Evolutionary conservation across 139 green algal species (phyloP).

Genomic region (Haematococcus lacustris): DNA sequence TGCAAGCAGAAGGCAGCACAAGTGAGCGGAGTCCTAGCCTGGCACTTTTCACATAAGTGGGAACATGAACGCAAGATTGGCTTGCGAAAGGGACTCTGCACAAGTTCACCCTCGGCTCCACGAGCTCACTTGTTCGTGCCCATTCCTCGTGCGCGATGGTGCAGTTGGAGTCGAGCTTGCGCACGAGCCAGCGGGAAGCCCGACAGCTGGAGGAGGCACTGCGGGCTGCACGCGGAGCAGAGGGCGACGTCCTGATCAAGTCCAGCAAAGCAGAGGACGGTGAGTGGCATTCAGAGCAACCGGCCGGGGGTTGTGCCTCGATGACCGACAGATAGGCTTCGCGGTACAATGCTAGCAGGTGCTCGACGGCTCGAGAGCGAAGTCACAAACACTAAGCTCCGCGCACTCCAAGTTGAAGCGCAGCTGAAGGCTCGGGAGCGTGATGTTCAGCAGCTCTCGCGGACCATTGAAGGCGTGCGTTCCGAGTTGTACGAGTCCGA

Average conservation of each 20-base stretch:
- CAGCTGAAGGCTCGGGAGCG: not conserved
- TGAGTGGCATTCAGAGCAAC: slow-evolving; percentile 5
- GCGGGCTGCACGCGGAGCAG: slow-evolving; percentile 10
- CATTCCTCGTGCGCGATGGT: too few species aligned
- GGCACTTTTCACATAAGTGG: too few species aligned
- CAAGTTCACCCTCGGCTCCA: too few species aligned
- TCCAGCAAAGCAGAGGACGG: slow-evolving; percentile 18
- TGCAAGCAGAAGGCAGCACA: slow-evolving; percentile 8
- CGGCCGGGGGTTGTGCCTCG: too few species aligned
- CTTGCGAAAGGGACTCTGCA: too few species aligned
- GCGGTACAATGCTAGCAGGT: too few species aligned
- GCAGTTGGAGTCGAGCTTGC: slow-evolving; percentile 13
- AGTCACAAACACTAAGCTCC: slow-evolving; percentile 7
- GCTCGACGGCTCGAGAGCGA: slow-evolving; percentile 15
- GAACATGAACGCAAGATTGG: too few species aligned
- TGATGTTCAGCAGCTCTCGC: too few species aligned
- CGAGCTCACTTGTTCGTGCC: too few species aligned
- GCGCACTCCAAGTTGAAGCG: not conserved
- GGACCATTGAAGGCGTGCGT: too few species aligned
- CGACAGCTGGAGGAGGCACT: slow-evolving; percentile 15
- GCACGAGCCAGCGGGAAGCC: slow-evolving; percentile 17
- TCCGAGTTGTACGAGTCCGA: too few species aligned
- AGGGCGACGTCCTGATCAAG: slow-evolving; percentile 21
- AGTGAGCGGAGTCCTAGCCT: slow-evolving; percentile 1
- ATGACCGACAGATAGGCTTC: too few species aligned